These are phyloP conservation scores for Paraconiothyrium sp. DNA, from an alignment of 2,329 filamentous ascomycete species.

Conservation along the genomic window DNA sequence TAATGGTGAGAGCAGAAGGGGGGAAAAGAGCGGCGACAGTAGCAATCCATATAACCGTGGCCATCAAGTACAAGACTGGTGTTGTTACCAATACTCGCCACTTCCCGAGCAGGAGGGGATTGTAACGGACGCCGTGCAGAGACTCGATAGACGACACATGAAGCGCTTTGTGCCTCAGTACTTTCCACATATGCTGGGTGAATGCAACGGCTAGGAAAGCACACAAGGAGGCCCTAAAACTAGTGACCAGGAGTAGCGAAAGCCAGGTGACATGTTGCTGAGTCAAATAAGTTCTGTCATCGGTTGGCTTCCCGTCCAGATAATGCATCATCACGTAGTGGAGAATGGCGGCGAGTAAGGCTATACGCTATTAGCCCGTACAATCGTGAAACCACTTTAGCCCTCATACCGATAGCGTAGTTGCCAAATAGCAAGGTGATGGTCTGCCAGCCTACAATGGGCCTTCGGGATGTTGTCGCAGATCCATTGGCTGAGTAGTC, in stretches of 20 bases:
- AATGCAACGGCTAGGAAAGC: not conserved
- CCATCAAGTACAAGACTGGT: not conserved
- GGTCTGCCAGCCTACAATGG: not conserved
- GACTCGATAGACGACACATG: not conserved
- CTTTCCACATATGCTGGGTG: not conserved
- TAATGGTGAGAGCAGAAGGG: not conserved
- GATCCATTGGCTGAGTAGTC: not conserved
- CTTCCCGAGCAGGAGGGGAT: not conserved
- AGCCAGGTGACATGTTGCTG: not conserved
- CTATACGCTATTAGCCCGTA: not conserved
- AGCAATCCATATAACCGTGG: not conserved
- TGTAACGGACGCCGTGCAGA: not conserved
- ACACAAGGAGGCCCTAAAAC: not conserved
- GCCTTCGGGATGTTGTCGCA: not conserved
- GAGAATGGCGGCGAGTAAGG: not conserved
- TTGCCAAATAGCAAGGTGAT: not conserved
- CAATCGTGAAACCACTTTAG: not conserved
- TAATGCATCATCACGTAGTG: not conserved
- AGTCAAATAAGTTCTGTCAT: not conserved
- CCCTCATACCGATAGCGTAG: not conserved
- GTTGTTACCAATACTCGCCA: not conserved
- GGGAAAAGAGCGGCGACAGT: not conserved
- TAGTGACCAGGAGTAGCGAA: not conserved
- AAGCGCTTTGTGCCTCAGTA: not conserved
- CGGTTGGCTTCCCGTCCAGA: not conserved